Base-by-base conservation (phyloP, 257 asterid species). In the Voacanga thouarsii region DNA sequence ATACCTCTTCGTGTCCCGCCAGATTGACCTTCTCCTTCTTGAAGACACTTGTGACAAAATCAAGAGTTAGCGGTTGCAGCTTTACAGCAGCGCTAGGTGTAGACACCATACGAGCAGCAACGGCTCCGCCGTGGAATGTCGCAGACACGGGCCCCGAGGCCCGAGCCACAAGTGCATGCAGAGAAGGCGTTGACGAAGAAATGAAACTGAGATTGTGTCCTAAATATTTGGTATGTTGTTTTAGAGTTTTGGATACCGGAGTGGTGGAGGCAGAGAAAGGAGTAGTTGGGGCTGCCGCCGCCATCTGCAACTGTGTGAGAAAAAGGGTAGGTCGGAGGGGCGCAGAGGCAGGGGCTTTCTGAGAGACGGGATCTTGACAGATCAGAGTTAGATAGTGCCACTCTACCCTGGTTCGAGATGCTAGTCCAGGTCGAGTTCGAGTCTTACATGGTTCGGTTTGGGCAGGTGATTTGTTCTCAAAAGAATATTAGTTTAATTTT, bases 1-100 rank as follows among this genome's bases (percentile, higher is more conserved):
- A 44, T 44, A 94, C 97, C 97, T 92, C 99, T 5, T 92, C 96
- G 80, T 89, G 87, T 39, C 99, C 96, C 63, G 96, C 97, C 50
- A 94, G 95, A 77, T 89, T 90, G 77, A 91, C 77, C 72, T 89
- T 90, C 90, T 94, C 99, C 55, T 94, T 94, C 2, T 90, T 84
- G 87, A 94, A 94, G 6, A 94, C 90, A 21, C 90, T 84, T 33
- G 98, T 89, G 49, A 92, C 92, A 80, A 94, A 94, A 86, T 94
- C 97, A 12, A 88, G 90, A 14, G 79, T 77, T 5, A 76, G 91
- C 19, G 90, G 80, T 77, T 80, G 85, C 16, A 91, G 2, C 37
- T 33, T 33, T 33, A 33, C 37, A 33, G 37, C 74, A 41, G 90
- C 15, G 26, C 81, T 21, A 21, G 94, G 86, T 1, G 81, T 80